Base-by-base conservation (phyloP, 75 land plant species). In the Cryptomeria japonica region DNA sequence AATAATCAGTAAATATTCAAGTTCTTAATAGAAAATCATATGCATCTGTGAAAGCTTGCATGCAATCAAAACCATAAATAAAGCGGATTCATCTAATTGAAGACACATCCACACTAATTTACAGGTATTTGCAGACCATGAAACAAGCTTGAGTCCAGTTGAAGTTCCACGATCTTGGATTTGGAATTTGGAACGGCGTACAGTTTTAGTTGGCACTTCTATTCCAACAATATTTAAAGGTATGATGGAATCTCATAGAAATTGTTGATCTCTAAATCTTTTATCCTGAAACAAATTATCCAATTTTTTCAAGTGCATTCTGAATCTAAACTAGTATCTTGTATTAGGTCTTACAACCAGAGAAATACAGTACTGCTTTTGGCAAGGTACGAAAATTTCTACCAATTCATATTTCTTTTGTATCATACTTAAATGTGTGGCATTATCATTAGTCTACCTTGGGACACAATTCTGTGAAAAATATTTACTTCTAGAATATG, bases 61-160 rank as follows among this genome's bases (percentile, higher is more conserved):
- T 31, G 32, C 11, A 11, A n/a, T 44, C 1, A 2, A 72, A 72
- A 32, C 31, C 36, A n/a, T 25, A 72, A n/a, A n/a, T n/a, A n/a
- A n/a, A n/a, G 12, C 76, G 2, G 31, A 25, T 22, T 44, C 31
- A 80, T 44, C 47, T 80, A 80, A 80, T 80, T 44, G n/a, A 82
- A 46, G 16, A 41, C 34, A 46, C 51, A 82, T 44, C 32, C 15
- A 46, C 49, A 82, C 10, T 85, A 86, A 12, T 75, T 82, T 78
- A 85, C 91, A 96, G 97, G 98, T 96, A 38, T 95, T 96, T 88
- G 94, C 98, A 37, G 97, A 96, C 70, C 94, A 94, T 89, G 95
- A 91, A 75, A 94, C 93, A 39, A 95, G 97, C 70, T 86, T 92
- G 25, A 87, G 89, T 8, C 97, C 97, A 32, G 88, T 95, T 51